A percentile compares a stretch with the other conserved stretches of the same genome.
Evolutionary conservation across 495 filamentous ascomycete genomes (phyloP).

Genomic region (Mytilinidion resinicola): DNA sequence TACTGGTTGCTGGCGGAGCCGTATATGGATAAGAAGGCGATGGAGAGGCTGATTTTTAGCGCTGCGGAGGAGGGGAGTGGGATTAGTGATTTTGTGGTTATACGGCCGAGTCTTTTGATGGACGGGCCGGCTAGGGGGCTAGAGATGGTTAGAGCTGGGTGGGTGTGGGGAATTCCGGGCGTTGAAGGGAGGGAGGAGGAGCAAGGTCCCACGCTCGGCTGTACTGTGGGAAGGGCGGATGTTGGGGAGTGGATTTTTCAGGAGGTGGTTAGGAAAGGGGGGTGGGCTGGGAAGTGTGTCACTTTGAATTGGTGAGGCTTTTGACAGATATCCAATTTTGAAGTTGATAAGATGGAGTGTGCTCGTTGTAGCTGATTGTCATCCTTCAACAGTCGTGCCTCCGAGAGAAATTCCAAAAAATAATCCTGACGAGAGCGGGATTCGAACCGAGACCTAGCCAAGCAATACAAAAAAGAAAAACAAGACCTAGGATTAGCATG

Average conservation of each 20-base stretch:
- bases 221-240: slow-evolving; percentile 28
- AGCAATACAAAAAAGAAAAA: too few relatives aligned
- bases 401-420: too few relatives aligned
- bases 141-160: slow-evolving; percentile 23
- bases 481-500: too few relatives aligned
- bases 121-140: slow-evolving; percentile 24
- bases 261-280: slow-evolving; percentile 19
- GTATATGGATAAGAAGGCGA: slow-evolving; percentile 53
- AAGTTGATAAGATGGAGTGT: too few relatives aligned
- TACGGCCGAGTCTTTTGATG: slow-evolving; percentile 41
- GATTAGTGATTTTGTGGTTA: slow-evolving; percentile 41
- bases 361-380: too few relatives aligned
- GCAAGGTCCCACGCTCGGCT: slow-evolving; percentile 29
- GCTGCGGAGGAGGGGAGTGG: slow-evolving; percentile 7
- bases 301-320: slow-evolving; percentile 17
- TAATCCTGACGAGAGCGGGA: too few relatives aligned
- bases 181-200: slow-evolving; percentile 18
- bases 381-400: too few relatives aligned
- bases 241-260: slow-evolving; percentile 34
- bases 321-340: too few relatives aligned
- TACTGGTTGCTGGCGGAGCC: slow-evolving; percentile 44
- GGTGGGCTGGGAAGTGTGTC: slow-evolving; percentile 22
- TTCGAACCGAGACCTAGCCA: too few relatives aligned
- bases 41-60: slow-evolving; percentile 45
- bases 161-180: slow-evolving; percentile 18